Evolutionary conservation across 768 basidiomycete species (phyloP).

Genomic region (Cyclocybe cylindracea): DNA sequence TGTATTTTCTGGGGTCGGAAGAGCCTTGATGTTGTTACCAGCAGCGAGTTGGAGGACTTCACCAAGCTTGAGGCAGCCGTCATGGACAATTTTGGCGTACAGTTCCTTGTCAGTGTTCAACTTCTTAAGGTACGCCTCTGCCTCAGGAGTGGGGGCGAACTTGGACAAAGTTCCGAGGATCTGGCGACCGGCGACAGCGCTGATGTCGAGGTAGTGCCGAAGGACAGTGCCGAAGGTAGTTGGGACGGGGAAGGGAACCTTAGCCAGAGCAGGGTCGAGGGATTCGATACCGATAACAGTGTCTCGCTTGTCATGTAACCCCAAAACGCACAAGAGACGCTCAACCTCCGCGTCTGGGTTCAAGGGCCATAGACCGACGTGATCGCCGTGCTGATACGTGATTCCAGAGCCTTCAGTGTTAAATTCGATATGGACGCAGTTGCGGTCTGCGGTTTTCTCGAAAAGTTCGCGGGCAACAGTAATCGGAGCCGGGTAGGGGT

Average conservation of each 20-base stretch:
- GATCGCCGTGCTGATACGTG: constrained; percentile 98
- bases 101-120: constrained; percentile 87
- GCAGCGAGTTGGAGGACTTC: constrained; percentile 92
- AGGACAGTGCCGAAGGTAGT: constrained; percentile 93
- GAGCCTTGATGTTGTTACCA: constrained; percentile 64
- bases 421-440: constrained; percentile 94
- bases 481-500: constrained; percentile 91
- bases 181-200: constrained; percentile 92
- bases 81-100: constrained; percentile 74
- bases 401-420: constrained; percentile 94
- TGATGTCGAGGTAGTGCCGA: constrained; percentile 96
- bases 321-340: constrained; percentile 83
- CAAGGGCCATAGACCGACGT: constrained; percentile 95
- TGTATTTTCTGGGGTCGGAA: constrained; percentile 72
- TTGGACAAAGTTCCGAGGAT: constrained; percentile 85
- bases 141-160: constrained; percentile 82
- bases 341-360: constrained; percentile 93
- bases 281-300: constrained; percentile 90
- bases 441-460: constrained; percentile 67
- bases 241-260: constrained; percentile 98
- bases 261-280: constrained; percentile 96
- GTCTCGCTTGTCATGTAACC: constrained; percentile 79
- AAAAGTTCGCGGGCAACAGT: constrained; percentile 82
- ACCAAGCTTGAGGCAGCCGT: constrained; percentile 88
- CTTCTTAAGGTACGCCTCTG: constrained; percentile 70